phyloP scores from a whole-genome alignment of 2,329 filamentous ascomycete species.

The Aspergillus bombycis region DNA sequence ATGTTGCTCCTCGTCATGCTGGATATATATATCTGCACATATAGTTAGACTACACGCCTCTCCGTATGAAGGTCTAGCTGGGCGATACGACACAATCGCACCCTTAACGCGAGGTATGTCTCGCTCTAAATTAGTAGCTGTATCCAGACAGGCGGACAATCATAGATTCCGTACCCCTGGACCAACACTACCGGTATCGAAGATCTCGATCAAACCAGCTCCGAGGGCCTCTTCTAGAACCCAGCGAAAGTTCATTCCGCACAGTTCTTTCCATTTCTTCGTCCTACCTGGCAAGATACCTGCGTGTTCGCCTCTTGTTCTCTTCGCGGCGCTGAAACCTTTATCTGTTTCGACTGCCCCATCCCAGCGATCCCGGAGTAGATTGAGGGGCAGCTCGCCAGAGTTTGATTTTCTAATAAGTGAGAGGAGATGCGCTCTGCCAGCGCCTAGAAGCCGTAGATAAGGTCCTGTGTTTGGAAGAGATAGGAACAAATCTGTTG shows the following conservation, averaged over 20 bases:
- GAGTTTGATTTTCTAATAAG: conserved; percentile 57
- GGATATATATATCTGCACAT: neutral
- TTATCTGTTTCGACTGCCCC: conserved; percentile 57
- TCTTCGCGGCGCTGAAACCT: conserved; percentile 53
- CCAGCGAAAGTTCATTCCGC: conserved; percentile 64
- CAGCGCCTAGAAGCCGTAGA: conserved; percentile 58
- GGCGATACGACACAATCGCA: neutral
- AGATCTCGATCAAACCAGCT: conserved; percentile 63
- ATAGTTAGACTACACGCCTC: neutral
- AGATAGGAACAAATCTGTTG: conserved; percentile 53
- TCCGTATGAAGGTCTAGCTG: neutral
- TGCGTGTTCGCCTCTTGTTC: conserved; percentile 58
- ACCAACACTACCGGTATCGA: conserved; percentile 66
- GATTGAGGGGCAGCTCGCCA: conserved; percentile 56
- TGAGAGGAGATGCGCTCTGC: conserved; percentile 57
- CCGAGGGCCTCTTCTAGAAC: conserved; percentile 64
- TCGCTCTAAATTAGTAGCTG: too few relatives aligned
- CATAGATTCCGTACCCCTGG: conserved; percentile 52
- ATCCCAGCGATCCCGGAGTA: conserved; percentile 65
- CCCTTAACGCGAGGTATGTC: neutral
- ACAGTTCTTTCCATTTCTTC: conserved; percentile 65
- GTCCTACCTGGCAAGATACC: conserved; percentile 61
- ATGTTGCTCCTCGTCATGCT: neutral
- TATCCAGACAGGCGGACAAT: conserved; percentile 3
- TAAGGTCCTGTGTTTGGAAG: conserved; percentile 64